Conservation (phyloP, 1,139 yeast species). For the Saccharomycopsis crataegensis region DNA sequence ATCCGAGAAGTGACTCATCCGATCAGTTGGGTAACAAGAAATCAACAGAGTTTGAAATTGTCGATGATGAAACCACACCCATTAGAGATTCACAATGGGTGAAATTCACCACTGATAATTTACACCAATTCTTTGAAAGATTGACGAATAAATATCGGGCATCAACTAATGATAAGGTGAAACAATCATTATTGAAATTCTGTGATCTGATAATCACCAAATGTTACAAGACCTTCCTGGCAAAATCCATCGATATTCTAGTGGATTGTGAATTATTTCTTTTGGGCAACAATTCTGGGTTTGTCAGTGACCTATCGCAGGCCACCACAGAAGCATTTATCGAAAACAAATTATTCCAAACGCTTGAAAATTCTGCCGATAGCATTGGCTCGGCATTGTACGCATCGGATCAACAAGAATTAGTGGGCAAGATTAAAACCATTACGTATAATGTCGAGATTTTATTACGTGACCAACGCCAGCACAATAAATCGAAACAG, state of each 20-base stretch:
- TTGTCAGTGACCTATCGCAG: background rate
- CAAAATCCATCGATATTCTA: background rate
- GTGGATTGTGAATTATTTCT: background rate
- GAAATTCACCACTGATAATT: background rate
- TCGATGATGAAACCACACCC: background rate
- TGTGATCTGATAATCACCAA: background rate
- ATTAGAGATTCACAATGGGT: conserved; percentile 2
- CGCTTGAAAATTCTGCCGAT: background rate
- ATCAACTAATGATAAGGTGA: background rate
- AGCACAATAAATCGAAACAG: background rate
- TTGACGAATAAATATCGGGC: background rate
- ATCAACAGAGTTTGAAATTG: background rate
- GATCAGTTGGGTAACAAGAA: background rate
- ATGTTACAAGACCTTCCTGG: background rate
- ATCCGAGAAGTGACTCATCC: background rate
- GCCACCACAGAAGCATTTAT: background rate
- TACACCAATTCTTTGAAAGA: background rate
- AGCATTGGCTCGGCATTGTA: conserved; percentile 5
- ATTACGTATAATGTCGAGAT: background rate
- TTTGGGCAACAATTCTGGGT: conserved; percentile 2
- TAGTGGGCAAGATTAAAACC: background rate
- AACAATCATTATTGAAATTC: background rate
- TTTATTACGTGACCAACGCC: background rate
- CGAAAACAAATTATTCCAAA: background rate
- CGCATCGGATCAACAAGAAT: conserved; percentile 5